phyloP scores from a whole-genome alignment of 2,329 filamentous ascomycete species.

The Phyllosticta ampelicida region DNA sequence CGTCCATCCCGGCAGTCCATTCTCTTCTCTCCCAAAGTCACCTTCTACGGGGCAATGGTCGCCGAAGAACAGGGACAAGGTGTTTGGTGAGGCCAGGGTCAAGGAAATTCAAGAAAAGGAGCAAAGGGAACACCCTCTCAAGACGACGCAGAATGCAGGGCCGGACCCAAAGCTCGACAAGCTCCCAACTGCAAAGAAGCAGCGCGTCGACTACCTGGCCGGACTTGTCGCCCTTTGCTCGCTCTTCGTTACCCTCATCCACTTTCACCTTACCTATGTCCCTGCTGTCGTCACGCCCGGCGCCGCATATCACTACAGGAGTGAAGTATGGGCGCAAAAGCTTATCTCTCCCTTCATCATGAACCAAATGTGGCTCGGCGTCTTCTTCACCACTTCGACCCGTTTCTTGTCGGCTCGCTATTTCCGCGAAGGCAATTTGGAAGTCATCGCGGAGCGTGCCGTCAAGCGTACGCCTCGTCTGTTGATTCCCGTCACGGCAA shows the following conservation, averaged over 20 bases:
- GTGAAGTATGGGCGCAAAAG: constrained; percentile 32
- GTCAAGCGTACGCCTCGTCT: constrained; percentile 35
- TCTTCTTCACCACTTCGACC: constrained; percentile 39
- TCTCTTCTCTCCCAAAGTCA: constrained; percentile 2
- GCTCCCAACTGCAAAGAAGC: constrained; percentile 12
- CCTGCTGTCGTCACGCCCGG: constrained; percentile 29
- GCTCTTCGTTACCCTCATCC: constrained; percentile 35
- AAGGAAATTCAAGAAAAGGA: constrained; percentile 4
- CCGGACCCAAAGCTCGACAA: not conserved
- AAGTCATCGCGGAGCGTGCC: constrained; percentile 34
- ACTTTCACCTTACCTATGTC: constrained; percentile 36
- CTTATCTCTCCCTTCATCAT: constrained; percentile 35
- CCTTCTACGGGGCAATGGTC: constrained; percentile 1
- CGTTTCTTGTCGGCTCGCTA: constrained; percentile 36
- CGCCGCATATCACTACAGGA: constrained; percentile 27
- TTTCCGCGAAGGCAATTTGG: constrained; percentile 32
- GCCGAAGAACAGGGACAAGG: constrained; percentile 7
- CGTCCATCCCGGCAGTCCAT: not conserved
- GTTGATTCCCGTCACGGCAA: constrained; percentile 34
- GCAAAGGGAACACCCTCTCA: constrained; percentile 4
- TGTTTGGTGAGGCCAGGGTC: constrained; percentile 1
- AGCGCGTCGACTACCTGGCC: constrained; percentile 37
- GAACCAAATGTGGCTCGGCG: constrained; percentile 38
- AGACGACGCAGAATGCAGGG: not conserved
- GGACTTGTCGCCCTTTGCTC: constrained; percentile 36